phyloP scores from a whole-genome alignment of 805 yeast species.

The Wickerhamiella galacta region DNA sequence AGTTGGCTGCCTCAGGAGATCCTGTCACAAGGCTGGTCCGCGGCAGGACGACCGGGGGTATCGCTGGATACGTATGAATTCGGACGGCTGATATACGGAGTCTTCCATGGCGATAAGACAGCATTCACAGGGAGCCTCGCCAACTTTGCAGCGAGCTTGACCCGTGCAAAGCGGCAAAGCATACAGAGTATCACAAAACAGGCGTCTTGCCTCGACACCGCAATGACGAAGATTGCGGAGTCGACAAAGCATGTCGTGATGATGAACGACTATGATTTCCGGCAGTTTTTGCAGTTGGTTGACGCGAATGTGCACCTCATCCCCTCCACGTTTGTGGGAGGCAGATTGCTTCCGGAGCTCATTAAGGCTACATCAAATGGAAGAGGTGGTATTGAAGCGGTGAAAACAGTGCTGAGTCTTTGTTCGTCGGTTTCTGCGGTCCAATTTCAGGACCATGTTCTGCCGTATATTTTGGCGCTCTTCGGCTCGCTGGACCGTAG shows the following conservation, averaged over 20 bases:
- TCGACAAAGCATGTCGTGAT: conserved; percentile 35
- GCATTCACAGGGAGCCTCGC: not conserved
- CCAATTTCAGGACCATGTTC: conserved; percentile 29
- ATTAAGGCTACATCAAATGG: conserved; percentile 17
- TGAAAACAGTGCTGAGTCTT: conserved; percentile 20
- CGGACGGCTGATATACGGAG: conserved; percentile 36
- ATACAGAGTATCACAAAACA: not conserved
- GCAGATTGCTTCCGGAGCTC: conserved; percentile 57
- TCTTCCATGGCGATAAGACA: conserved; percentile 24
- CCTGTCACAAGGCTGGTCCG: conserved; percentile 28
- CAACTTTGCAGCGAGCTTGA: not conserved
- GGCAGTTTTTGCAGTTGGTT: conserved; percentile 5
- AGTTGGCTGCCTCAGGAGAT: conserved; percentile 36
- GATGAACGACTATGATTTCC: conserved; percentile 10
- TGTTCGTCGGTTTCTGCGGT: conserved; percentile 19
- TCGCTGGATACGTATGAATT: conserved; percentile 45
- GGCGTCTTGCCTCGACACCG: conserved; percentile 20
- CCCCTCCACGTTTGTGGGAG: conserved; percentile 39
- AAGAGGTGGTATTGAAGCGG: conserved; percentile 18
- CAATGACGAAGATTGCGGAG: conserved; percentile 35
- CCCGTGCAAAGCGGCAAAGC: not conserved
- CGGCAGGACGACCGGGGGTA: conserved; percentile 17
- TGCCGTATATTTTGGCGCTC: conserved; percentile 47
- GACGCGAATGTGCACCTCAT: conserved; percentile 14
- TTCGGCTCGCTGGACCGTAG: conserved; percentile 61